Evolutionary conservation across 305 asterid species (phyloP), one percentile per base, ranked within the genome.

Genomic region (Solanum aculeatissimum): DNA sequence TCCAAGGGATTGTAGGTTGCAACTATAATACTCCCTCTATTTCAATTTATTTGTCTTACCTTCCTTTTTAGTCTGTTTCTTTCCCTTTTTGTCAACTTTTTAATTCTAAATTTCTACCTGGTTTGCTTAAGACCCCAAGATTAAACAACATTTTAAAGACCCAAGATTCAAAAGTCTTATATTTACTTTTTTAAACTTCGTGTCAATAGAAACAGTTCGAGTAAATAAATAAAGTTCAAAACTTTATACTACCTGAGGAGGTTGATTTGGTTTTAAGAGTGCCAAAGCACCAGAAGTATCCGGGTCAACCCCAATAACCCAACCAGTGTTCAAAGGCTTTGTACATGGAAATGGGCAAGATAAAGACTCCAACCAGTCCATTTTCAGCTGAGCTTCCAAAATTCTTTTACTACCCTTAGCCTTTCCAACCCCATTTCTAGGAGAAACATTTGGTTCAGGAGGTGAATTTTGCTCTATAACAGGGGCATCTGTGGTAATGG

Each of bases 251-350:
- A 93, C 98, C 94, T 96, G 93, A 25, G 91, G 89, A 81, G 95
- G 89, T 80, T 83, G 86, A 66, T 95, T 95, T 6, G 98, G 95
- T 88, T 92, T 92, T 71, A 96, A 82, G 75, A 94, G 91, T 54
- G 98, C 98, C 88, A 96, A 66, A 4, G 99, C 98, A 78, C 99
- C 99, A 47, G 93, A 92, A 63, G 89, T 88, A 89, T 96, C 99
- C 62, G 98, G 99, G 92, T 96, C 98, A 53, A 96, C 89, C 38
- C 98, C 98, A 68, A 95, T 70, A 43, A 92, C 95, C 99, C 98
- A 95, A 53, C 66, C 82, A 18, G 4, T 90, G 38, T 94, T 85
- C 65, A 81, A 89, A 74, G 87, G 88, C 85, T 88, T 87, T 70
- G 70, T 80, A 78, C 63, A 38, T 45, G 85, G 86, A 86, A 82